Evolutionary conservation across 2,329 filamentous ascomycete genomes (phyloP).

Genomic region (Penicillium freii): DNA sequence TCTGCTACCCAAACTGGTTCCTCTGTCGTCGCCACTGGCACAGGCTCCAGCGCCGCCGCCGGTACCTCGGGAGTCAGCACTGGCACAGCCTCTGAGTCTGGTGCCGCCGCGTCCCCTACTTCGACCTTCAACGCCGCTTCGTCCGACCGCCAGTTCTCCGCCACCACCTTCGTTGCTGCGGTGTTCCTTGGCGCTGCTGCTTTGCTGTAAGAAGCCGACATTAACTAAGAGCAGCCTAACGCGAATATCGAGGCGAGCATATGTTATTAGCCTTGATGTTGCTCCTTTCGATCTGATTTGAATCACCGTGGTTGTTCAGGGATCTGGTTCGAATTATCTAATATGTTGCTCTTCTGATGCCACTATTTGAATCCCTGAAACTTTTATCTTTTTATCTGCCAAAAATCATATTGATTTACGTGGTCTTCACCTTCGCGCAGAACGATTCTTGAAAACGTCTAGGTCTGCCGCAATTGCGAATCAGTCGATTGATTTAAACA

Average conservation of each 20-base stretch:
- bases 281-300: slow-evolving; percentile 10
- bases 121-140: slow-evolving; percentile 24
- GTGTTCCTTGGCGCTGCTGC: slow-evolving; percentile 44
- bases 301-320: neutral
- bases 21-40: slow-evolving; percentile 23
- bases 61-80: slow-evolving; percentile 8
- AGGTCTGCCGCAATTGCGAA: neutral
- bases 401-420: slow-evolving; percentile 3
- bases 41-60: slow-evolving; percentile 6
- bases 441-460: neutral
- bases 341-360: slow-evolving; percentile 6
- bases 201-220: slow-evolving; percentile 30
- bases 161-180: slow-evolving; percentile 39
- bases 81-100: slow-evolving; percentile 16
- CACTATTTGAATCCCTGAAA: neutral
- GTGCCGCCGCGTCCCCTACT: slow-evolving; percentile 16
- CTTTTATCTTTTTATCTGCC: slow-evolving; percentile 1
- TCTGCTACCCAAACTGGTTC: slow-evolving; percentile 14
- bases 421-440: neutral
- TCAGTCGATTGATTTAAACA: neutral
- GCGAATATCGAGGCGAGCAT: slow-evolving; percentile 10
- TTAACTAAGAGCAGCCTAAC: neutral
- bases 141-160: slow-evolving; percentile 36
- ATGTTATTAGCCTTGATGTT: slow-evolving; percentile 15
- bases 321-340: neutral